A percentile compares a stretch with the other conserved stretches of the same genome.
Evolutionary conservation across 2,329 filamentous ascomycete genomes (phyloP).

Genomic region (Trichophyton verrucosum): DNA sequence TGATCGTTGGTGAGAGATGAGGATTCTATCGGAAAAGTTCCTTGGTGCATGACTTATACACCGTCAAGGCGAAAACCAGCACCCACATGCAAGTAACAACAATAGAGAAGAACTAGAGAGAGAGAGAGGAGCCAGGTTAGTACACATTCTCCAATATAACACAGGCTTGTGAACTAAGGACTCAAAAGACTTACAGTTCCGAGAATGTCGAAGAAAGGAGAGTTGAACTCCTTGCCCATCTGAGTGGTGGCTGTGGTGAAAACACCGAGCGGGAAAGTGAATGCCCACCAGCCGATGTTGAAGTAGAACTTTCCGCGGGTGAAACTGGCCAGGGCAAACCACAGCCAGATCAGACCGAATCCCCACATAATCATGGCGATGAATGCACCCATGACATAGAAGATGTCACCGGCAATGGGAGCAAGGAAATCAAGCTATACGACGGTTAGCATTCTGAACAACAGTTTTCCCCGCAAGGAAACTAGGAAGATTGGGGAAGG

Average conservation of each 20-base stretch:
- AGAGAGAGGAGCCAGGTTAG: background rate
- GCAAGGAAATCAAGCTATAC: constrained; percentile 22
- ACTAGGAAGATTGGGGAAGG: background rate
- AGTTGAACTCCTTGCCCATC: constrained; percentile 12
- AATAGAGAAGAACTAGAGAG: constrained; percentile 8
- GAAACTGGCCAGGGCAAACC: constrained; percentile 41
- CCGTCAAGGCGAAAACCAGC: constrained; percentile 11
- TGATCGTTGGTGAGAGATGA: background rate
- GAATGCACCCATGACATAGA: constrained; percentile 48
- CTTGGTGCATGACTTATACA: constrained; percentile 11
- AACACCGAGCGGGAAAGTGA: constrained; percentile 41
- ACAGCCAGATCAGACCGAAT: constrained; percentile 44
- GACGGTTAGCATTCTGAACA: background rate
- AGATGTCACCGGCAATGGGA: constrained; percentile 38
- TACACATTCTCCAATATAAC: background rate
- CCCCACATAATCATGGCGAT: constrained; percentile 45
- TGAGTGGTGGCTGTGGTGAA: constrained; percentile 12
- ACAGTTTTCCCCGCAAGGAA: background rate
- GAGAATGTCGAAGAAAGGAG: constrained; percentile 10
- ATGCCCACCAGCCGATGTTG: constrained; percentile 50
- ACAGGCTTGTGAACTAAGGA: background rate
- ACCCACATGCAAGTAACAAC: constrained; percentile 11
- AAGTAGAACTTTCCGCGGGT: constrained; percentile 37
- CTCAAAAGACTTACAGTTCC: constrained; percentile 11
- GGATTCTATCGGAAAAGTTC: constrained; percentile 8